A percentile compares a stretch with the other conserved stretches of the same genome.
Conservation (phyloP, 2,329 filamentous ascomycete genomes). For the Arthrobotrys megalospora region DNA sequence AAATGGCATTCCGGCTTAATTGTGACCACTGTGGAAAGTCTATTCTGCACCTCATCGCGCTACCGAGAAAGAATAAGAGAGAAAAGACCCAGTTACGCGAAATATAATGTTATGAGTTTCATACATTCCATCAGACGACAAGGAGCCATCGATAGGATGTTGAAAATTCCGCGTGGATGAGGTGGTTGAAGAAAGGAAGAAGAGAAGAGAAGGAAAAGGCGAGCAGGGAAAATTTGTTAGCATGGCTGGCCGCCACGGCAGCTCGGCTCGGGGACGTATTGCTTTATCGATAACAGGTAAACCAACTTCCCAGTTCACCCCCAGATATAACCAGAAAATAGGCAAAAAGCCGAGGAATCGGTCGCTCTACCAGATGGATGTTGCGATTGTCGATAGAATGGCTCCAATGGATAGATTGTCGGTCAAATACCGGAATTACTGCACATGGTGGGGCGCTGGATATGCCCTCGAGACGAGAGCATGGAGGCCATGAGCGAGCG, state of each 20-base stretch:
- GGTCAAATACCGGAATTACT: constrained; percentile 28
- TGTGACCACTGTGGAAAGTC: constrained; percentile 54
- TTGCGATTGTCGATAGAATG: not conserved
- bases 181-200: constrained; percentile 51
- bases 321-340: not conserved
- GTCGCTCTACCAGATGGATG: not conserved
- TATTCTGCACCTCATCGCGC: constrained; percentile 59
- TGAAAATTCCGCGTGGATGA: constrained; percentile 53
- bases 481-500: not conserved
- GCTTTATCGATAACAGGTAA: constrained; percentile 44
- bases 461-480: constrained; percentile 47
- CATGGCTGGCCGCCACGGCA: not conserved
- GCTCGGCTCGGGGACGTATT: constrained; percentile 10
- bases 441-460: not conserved
- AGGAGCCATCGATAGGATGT: constrained; percentile 17
- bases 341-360: not conserved
- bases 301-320: not conserved
- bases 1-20: constrained; percentile 61
- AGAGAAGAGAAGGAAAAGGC: constrained; percentile 9
- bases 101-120: constrained; percentile 13
- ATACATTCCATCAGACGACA: constrained; percentile 9
- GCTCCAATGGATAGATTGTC: constrained; percentile 6
- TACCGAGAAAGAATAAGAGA: constrained; percentile 44
- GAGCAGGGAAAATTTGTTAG: constrained; percentile 34
- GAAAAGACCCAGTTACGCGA: constrained; percentile 57